Base-by-base conservation (phyloP, 2,329 filamentous ascomycete species). In the Macrophomina pseudophaseolina region DNA sequence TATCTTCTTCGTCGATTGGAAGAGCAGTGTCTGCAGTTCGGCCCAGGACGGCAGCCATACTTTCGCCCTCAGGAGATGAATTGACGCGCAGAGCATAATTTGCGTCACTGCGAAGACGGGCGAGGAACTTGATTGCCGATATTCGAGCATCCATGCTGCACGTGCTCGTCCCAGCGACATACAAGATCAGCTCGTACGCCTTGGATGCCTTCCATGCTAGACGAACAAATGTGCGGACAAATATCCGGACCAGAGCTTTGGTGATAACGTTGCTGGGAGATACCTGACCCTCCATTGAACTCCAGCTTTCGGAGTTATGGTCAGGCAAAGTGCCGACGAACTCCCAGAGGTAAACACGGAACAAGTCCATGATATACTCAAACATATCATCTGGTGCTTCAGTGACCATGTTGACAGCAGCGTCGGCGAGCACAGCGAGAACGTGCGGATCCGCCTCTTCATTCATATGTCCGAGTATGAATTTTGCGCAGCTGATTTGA, bases 101-200 rank as follows among this genome's bases (percentile, higher is more conserved):
- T 75, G 91, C 92, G 77, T 97, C 93, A 28, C 93, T 92, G 67
- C 94, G 87, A 35, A 97, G 81, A 51, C 94, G 88, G 75, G 96
- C 94, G 2, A 97, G 81, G 51, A 79, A 69, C 64, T 77, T 78
- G 9, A 80, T 70, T 5, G 77, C 75, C 14, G 75, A 75, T 52
- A 80, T 71, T 5, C 78, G 74, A 40, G 78, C 78, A 70, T 80
- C 78, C 51, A 71, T 75, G 12, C 74, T 71, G 66, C 74, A 76
- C 7, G 70, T 69, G 44, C 77, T 71, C 28, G 70, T 70, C 35
- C 73, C 73, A 54, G 77, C 76, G 51, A 79, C 71, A 3, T 73
- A 67, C 4, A 76, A 72, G 5, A 81, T 69, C 9, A 75, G 70
- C 51, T 79, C 75, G 64, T 77, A 80, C 0, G 80, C 71, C 14